These are phyloP conservation scores for Vickermania ingenoplastis DNA, from an alignment of 208 protist species.

Conservation along the genomic window DNA sequence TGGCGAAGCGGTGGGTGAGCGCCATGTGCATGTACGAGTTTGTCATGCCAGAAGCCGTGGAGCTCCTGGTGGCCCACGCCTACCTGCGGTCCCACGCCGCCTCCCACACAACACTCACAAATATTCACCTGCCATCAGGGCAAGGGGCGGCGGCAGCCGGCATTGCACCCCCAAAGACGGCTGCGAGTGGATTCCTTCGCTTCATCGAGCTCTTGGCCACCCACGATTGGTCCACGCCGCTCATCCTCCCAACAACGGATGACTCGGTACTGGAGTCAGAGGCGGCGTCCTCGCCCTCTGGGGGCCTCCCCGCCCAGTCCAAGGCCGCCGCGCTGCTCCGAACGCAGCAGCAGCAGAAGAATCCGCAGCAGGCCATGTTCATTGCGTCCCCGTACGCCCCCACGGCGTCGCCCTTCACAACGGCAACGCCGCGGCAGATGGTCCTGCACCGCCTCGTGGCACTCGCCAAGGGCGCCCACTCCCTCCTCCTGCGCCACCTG, in stretches of 20 bases:
- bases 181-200: conserved; percentile 60
- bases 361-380: conserved; percentile 58
- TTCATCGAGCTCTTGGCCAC: conserved; percentile 71
- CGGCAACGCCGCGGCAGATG: conserved; percentile 63
- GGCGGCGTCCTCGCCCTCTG: conserved; percentile 14
- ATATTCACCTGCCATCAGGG: neutral
- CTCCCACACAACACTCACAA: neutral
- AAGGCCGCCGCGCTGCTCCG: conserved; percentile 38
- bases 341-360: conserved; percentile 22
- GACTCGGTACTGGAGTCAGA: conserved; percentile 12
- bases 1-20: conserved; percentile 74
- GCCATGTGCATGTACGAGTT: conserved; percentile 76
- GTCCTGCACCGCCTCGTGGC: conserved; percentile 78
- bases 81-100: conserved; percentile 30
- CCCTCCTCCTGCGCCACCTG: conserved; percentile 35
- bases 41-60: conserved; percentile 66
- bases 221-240: conserved; percentile 63
- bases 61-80: conserved; percentile 73
- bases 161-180: conserved; percentile 31
- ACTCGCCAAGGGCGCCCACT: conserved; percentile 43
- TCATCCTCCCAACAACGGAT: conserved; percentile 63
- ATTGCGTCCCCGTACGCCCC: conserved; percentile 75
- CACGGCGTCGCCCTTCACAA: conserved; percentile 68
- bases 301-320: conserved; percentile 18
- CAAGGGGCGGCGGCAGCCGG: conserved; percentile 1